phyloP scores from a whole-genome alignment of 495 filamentous ascomycete species.

The Podospora australis region DNA sequence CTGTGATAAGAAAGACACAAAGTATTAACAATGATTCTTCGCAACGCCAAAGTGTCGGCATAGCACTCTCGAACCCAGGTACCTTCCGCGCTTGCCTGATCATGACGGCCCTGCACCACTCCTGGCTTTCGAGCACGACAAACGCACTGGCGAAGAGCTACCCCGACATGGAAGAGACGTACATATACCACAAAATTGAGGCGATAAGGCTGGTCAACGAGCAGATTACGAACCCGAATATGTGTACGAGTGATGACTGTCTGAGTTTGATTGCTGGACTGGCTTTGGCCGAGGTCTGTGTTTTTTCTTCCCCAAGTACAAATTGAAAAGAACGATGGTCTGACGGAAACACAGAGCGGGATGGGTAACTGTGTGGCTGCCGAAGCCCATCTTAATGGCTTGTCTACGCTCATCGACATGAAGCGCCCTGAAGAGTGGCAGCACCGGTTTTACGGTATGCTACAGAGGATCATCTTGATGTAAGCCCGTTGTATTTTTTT shows the following conservation, averaged over 20 bases:
- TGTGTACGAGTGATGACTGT: conserved; percentile 13
- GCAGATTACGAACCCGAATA: conserved; percentile 9
- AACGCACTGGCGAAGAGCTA: conserved; percentile 1
- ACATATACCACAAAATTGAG: conserved; percentile 20
- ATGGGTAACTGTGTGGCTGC: conserved; percentile 18
- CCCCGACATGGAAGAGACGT: conserved; percentile 20
- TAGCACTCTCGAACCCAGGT: conserved; percentile 11
- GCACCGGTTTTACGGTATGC: conserved; percentile 14
- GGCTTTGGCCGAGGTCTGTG: conserved; percentile 20
- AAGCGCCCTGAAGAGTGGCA: conserved; percentile 14
- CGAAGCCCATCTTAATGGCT: conserved; percentile 19
- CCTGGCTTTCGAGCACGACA: conserved; percentile 7
- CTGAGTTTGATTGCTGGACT: conserved; percentile 18
- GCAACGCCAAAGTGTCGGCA: conserved; percentile 13
- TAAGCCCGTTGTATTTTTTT: conserved; percentile 1
- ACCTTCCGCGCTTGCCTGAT: conserved; percentile 17
- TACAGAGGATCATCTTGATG: conserved; percentile 17
- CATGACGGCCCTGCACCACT: conserved; percentile 18
- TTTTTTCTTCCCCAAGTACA: neutral
- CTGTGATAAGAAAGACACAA: neutral
- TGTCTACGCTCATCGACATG: conserved; percentile 18
- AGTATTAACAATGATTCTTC: too few relatives aligned
- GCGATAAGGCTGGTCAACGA: conserved; percentile 18
- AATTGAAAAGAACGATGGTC: neutral
- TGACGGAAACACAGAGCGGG: conserved; percentile 10